These are phyloP conservation scores for Aspergillus cavernicola DNA, from an alignment of 495 filamentous ascomycete genomes.

Conservation along the genomic window DNA sequence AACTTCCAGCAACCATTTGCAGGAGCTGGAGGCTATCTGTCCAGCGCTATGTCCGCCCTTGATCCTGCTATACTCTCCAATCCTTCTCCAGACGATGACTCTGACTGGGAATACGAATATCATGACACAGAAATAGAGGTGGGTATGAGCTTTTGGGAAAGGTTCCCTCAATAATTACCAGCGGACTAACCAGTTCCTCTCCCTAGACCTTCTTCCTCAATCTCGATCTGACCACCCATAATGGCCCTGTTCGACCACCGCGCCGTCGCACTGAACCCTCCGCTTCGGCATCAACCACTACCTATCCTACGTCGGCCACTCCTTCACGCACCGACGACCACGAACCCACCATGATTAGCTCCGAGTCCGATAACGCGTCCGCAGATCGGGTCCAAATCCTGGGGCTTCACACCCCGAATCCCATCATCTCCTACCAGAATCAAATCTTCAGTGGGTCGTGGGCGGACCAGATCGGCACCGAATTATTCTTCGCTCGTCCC, in stretches of 20 bases:
- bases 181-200: not conserved
- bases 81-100: conserved; percentile 10
- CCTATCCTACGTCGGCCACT: not conserved
- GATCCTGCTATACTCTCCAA: conserved; percentile 23
- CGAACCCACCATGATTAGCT: conserved; percentile 20
- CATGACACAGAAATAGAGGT: conserved; percentile 56
- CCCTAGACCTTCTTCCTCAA: conserved; percentile 52
- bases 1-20: not conserved
- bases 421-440: conserved; percentile 70
- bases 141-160: not conserved
- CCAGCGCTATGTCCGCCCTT: conserved; percentile 16
- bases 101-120: conserved; percentile 64
- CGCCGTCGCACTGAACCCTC: conserved; percentile 26
- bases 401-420: conserved; percentile 68
- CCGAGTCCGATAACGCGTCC: conserved; percentile 22
- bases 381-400: conserved; percentile 67
- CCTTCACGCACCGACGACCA: conserved; percentile 13
- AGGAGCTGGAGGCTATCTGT: not conserved
- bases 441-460: conserved; percentile 73
- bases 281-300: not conserved
- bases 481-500: conserved; percentile 63
- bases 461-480: conserved; percentile 74
- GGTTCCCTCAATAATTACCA: too few relatives aligned
- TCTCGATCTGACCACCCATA: conserved; percentile 47
- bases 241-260: conserved; percentile 36